Base-by-base conservation (phyloP, 371 early-diverging fungal genomes). In the Basidiobolus heterosporus region DNA sequence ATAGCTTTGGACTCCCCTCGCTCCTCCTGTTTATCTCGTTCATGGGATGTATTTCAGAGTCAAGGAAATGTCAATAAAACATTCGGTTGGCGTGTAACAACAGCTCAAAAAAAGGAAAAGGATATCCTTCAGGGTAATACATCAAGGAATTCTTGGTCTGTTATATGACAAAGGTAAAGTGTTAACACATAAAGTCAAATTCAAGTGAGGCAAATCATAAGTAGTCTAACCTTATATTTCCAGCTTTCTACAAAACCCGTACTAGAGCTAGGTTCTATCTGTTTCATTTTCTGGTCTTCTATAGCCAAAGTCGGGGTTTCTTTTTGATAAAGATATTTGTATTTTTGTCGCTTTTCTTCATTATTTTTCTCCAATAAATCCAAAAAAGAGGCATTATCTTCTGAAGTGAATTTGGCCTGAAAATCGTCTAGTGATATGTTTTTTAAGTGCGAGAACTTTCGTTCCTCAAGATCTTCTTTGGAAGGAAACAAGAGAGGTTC, bases 391-490 rank as follows among this genome's bases (percentile, higher is more conserved):
- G 83, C 79, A 59, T 88, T 85, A 57, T 88, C 89, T 54, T 88
- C 88, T 52, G 75, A 75, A 4, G 88, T 87, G 56, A 84, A 85
- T n/a, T 61, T 55, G 1, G 74, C 50, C 56, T 81, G 85, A 51
- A 85, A 88, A 38, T 70, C 69, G 48, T 85, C 87, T 15, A 79
- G 59, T 2, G 66, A 59, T 11, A 64, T 51, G 5, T 39, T n/a
- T 2, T 30, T 30, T 30, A 30, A 9, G 9, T 30, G 30, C 5
- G 48, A 23, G 53, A 38, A 19, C 21, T 43, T 37, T 9, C 44
- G 8, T 44, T 53, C 21, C 49, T 44, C 16, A 24, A 30, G 11
- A 3, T 40, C 16, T 36, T 46, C 38, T 38, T 30, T 24, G 5
- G 19, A 30, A 8, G 8, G 24, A 21, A 45, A 24, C 2, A 41